phyloP scores from a whole-genome alignment of 345 rosid genomes.

The Anastatica hierochuntica region DNA sequence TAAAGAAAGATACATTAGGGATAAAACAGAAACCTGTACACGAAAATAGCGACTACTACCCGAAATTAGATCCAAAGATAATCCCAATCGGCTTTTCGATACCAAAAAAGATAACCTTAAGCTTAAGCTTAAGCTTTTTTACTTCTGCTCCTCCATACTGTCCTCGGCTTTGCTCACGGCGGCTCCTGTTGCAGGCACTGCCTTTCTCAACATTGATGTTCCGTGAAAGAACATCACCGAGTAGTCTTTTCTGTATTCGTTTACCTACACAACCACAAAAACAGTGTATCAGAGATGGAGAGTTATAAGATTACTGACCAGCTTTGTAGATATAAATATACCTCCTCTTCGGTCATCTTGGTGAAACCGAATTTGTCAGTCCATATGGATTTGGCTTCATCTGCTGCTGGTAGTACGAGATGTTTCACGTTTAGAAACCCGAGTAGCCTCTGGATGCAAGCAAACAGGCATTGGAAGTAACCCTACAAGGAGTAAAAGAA shows the following conservation, averaged over 20 bases:
- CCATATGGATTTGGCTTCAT: constrained; percentile 88
- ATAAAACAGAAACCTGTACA: too few relatives aligned
- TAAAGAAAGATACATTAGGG: too few relatives aligned
- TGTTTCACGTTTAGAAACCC: constrained; percentile 54
- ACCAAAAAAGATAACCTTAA: too few relatives aligned
- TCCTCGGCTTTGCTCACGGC: constrained; percentile 20
- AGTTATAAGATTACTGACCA: not conserved
- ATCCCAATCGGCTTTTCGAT: too few relatives aligned
- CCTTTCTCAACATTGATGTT: constrained; percentile 69
- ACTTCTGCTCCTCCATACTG: too few relatives aligned
- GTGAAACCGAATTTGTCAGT: constrained; percentile 68
- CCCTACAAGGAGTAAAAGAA: constrained; percentile 42
- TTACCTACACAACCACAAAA: constrained; percentile 18
- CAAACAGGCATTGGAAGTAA: constrained; percentile 69
- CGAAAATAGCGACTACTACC: too few relatives aligned
- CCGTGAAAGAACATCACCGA: constrained; percentile 79
- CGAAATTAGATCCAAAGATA: too few relatives aligned
- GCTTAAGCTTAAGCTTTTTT: too few relatives aligned
- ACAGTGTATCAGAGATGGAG: not conserved
- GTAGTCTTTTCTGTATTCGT: constrained; percentile 39
- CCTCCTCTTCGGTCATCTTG: constrained; percentile 57
- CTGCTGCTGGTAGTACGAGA: constrained; percentile 81
- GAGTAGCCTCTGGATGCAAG: constrained; percentile 63
- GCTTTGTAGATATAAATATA: constrained; percentile 2
- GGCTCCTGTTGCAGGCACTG: constrained; percentile 36